phyloP scores from a whole-genome alignment of 2,329 filamentous ascomycete species.

The Geosmithia putterillii region DNA sequence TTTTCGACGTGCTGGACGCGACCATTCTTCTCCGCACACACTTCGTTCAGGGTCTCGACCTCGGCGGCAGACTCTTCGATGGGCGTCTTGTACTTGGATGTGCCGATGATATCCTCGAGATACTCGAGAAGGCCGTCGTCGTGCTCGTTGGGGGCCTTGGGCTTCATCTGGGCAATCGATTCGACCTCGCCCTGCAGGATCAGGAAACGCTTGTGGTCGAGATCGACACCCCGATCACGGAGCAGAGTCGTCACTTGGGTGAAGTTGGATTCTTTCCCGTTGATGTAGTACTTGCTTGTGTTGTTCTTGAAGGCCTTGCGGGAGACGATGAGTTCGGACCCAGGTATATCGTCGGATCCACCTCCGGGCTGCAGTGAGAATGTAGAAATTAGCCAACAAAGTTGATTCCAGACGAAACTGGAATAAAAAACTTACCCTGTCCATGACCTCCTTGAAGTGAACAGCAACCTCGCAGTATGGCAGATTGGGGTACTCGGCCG shows the following conservation, averaged over 20 bases:
- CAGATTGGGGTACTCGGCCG: slow-evolving; percentile 71
- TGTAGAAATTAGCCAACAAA: slow-evolving; percentile 11
- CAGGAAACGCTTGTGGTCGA: slow-evolving; percentile 96
- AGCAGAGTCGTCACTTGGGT: slow-evolving; percentile 82
- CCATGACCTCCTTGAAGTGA: slow-evolving; percentile 90
- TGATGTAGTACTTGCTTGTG: slow-evolving; percentile 96
- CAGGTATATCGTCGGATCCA: slow-evolving; percentile 62
- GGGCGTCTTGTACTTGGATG: slow-evolving; percentile 93
- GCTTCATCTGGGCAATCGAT: slow-evolving; percentile 98
- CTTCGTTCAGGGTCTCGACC: slow-evolving; percentile 85
- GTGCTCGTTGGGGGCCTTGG: slow-evolving; percentile 88
- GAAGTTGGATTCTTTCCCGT: slow-evolving; percentile 80
- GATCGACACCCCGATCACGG: slow-evolving; percentile 77
- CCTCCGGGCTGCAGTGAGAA: slow-evolving; percentile 47
- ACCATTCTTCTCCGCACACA: slow-evolving; percentile 88
- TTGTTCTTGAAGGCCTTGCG: slow-evolving; percentile 96
- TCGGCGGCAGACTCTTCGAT: slow-evolving; percentile 90
- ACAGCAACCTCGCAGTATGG: slow-evolving; percentile 93
- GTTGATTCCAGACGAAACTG: neutral
- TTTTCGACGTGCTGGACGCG: slow-evolving; percentile 97
- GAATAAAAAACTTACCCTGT: slow-evolving; percentile 42
- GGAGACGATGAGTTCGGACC: slow-evolving; percentile 79
- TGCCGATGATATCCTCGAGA: slow-evolving; percentile 96
- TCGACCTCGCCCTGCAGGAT: slow-evolving; percentile 97
- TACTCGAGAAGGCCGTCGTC: slow-evolving; percentile 95